Evolutionary conservation across 176 grass and related monocot genomes (phyloP).

Genomic region (Secale cereale): DNA sequence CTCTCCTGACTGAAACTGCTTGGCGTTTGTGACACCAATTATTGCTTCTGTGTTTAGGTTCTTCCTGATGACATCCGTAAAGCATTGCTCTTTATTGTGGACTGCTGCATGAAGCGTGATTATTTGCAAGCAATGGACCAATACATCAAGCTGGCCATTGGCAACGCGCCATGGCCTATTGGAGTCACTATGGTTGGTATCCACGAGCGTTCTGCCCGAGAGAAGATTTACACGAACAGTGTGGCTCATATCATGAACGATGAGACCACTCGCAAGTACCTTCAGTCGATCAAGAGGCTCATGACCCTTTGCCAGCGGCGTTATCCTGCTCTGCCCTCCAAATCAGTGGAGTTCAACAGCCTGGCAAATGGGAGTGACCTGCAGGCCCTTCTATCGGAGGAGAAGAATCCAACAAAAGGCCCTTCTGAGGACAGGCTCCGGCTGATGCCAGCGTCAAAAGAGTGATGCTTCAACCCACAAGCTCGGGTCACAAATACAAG

Average conservation of each 20-base stretch:
- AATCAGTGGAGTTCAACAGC: conserved; percentile 94
- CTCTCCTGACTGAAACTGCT: not conserved
- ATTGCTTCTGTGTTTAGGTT: conserved; percentile 41
- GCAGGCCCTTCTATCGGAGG: conserved; percentile 64
- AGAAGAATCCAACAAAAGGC: conserved; percentile 22
- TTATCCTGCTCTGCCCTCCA: conserved; percentile 73
- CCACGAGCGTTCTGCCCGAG: conserved; percentile 83
- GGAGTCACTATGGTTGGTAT: conserved; percentile 97
- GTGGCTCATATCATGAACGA: conserved; percentile 96
- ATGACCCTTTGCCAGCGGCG: conserved; percentile 82
- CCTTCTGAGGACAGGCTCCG: conserved; percentile 38
- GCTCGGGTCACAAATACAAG: conserved; percentile 15
- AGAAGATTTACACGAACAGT: conserved; percentile 87
- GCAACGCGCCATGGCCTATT: conserved; percentile 93
- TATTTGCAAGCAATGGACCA: conserved; percentile 91
- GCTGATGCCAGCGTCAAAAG: conserved; percentile 59
- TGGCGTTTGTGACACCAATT: conserved; percentile 14
- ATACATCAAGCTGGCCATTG: conserved; percentile 89
- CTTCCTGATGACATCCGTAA: conserved; percentile 74
- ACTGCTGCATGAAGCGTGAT: conserved; percentile 84
- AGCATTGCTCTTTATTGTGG: conserved; percentile 66
- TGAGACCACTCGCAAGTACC: conserved; percentile 88
- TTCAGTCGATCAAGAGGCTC: conserved; percentile 87
- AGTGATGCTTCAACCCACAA: conserved; percentile 29
- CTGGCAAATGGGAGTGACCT: conserved; percentile 90